These are phyloP conservation scores for Aeminium ludgeri DNA, from an alignment of 495 filamentous ascomycete species.

Conservation along the genomic window DNA sequence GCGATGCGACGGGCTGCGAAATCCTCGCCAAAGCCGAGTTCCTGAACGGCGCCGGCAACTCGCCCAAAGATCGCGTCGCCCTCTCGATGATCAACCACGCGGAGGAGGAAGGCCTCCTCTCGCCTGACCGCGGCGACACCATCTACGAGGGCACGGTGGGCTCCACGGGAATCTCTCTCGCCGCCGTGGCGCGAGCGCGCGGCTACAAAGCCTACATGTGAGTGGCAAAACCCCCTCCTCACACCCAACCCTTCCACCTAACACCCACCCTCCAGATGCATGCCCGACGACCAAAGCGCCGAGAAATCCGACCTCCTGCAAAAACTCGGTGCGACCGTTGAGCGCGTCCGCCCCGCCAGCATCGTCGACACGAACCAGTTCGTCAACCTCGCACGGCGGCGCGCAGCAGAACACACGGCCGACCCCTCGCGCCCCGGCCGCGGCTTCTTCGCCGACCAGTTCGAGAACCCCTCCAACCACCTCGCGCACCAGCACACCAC, in stretches of 20 bases:
- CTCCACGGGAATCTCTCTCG: slow-evolving; percentile 84
- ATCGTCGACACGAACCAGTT: slow-evolving; percentile 85
- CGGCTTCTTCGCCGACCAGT: slow-evolving; percentile 94
- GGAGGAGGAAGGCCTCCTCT: slow-evolving; percentile 59
- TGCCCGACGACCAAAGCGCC: slow-evolving; percentile 78
- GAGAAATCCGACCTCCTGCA: slow-evolving; percentile 82
- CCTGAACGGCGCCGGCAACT: slow-evolving; percentile 86
- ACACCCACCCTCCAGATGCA: slow-evolving; percentile 39
- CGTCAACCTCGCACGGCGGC: slow-evolving; percentile 75
- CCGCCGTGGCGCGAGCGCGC: slow-evolving; percentile 67
- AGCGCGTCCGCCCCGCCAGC: slow-evolving; percentile 75
- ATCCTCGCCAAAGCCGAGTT: slow-evolving; percentile 95
- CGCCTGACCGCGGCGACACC: slow-evolving; percentile 67
- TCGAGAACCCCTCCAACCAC: slow-evolving; percentile 81
- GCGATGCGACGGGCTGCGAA: slow-evolving; percentile 76
- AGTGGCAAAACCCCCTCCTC: slow-evolving; percentile 10
- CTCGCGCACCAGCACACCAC: slow-evolving; percentile 66
- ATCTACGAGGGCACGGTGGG: slow-evolving; percentile 97
- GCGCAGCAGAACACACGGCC: slow-evolving; percentile 53
- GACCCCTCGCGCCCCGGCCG: slow-evolving; percentile 31
- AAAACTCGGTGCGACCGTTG: slow-evolving; percentile 78
- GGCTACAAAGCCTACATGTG: slow-evolving; percentile 88
- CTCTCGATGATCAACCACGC: slow-evolving; percentile 56
- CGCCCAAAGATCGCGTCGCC: slow-evolving; percentile 89
- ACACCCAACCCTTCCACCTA: neutral